A percentile compares a stretch with the other conserved stretches of the same genome.
Evolutionary conservation across 129 eudicot genomes (phyloP).

Genomic region (Pittosporum tobira): DNA sequence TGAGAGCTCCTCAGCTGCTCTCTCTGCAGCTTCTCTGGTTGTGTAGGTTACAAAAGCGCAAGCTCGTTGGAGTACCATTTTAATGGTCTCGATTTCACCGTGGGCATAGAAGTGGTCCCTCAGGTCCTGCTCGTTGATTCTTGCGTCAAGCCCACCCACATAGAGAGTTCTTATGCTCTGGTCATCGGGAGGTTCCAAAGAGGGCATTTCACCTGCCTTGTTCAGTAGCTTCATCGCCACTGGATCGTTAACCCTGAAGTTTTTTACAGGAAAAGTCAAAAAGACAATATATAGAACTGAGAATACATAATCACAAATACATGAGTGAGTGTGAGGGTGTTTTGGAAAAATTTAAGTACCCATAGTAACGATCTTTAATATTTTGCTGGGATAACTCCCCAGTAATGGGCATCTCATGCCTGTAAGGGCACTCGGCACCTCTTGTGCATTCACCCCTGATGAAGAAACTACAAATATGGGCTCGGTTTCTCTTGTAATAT

Average conservation of each 20-base stretch:
- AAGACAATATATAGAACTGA: neutral
- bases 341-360: conserved; percentile 73
- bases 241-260: conserved; percentile 86
- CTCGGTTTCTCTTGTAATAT: conserved; percentile 87
- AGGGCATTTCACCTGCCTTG: conserved; percentile 97
- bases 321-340: too few relatives aligned
- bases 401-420: conserved; percentile 97
- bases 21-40: conserved; percentile 88
- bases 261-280: neutral
- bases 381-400: conserved; percentile 94
- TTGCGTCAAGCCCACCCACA: conserved; percentile 83
- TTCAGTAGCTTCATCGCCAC: conserved; percentile 87
- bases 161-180: conserved; percentile 86
- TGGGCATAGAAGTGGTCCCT: conserved; percentile 84
- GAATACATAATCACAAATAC: too few relatives aligned
- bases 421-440: conserved; percentile 98
- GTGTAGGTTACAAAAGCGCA: conserved; percentile 95
- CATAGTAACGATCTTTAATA: conserved; percentile 95
- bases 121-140: conserved; percentile 76
- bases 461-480: conserved; percentile 92
- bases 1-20: conserved; percentile 86
- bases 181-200: conserved; percentile 84
- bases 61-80: conserved; percentile 74
- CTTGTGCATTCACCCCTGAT: conserved; percentile 93
- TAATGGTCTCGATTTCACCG: conserved; percentile 86